Percentiles rank a stretch among this genome's conserved stretches.
These are phyloP conservation scores for Metschnikowia henanensis DNA, from an alignment of 805 yeast genomes.

Conservation along the genomic window DNA sequence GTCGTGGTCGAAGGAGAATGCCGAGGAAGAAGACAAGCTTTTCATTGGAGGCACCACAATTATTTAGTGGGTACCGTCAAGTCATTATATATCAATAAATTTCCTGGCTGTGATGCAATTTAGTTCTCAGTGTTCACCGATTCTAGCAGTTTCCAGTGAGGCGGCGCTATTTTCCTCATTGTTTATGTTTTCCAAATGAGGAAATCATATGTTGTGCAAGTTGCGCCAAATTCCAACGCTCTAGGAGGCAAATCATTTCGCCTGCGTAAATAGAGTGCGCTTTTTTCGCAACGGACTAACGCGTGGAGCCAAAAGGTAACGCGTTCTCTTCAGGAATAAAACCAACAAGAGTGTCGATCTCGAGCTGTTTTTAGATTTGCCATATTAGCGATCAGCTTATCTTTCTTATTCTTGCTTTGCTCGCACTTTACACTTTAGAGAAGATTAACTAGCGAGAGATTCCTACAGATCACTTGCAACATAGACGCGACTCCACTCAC, in stretches of 20 bases:
- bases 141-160: too few relatives aligned
- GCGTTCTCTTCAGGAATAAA: neutral
- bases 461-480: too few relatives aligned
- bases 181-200: neutral
- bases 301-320: neutral
- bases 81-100: too few relatives aligned
- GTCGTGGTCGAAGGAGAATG: slow-evolving; percentile 19
- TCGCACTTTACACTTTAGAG: too few relatives aligned
- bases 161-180: neutral
- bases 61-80: too few relatives aligned
- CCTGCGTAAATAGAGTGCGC: slow-evolving; percentile 1
- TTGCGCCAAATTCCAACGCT: neutral
- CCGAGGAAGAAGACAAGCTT: slow-evolving; percentile 23
- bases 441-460: too few relatives aligned
- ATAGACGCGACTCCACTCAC: slow-evolving; percentile 6
- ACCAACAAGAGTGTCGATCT: neutral
- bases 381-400: too few relatives aligned
- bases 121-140: too few relatives aligned
- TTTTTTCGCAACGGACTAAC: neutral
- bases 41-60: slow-evolving; percentile 29
- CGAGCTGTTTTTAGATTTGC: neutral
- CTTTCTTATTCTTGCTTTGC: too few relatives aligned
- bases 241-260: slow-evolving; percentile 1
- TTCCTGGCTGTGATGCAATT: too few relatives aligned
- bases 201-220: neutral